Percentiles rank a stretch among this genome's conserved stretches.
These are phyloP conservation scores for Bruguiera sexangula DNA, from an alignment of 345 rosid species.

Conservation along the genomic window DNA sequence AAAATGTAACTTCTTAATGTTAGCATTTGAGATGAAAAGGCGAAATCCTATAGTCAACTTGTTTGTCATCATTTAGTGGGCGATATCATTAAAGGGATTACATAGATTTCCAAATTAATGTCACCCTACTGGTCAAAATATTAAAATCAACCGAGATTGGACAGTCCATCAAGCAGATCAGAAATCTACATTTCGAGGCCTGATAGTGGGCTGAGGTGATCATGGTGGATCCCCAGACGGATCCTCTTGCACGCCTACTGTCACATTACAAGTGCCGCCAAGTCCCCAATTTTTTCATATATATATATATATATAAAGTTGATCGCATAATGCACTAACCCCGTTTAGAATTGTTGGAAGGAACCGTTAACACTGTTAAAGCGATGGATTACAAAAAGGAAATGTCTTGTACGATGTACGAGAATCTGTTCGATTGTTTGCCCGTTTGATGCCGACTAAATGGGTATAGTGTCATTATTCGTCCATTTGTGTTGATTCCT, in stretches of 20 bases:
- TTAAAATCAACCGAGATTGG: not conserved
- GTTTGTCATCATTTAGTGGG: constrained; percentile 23
- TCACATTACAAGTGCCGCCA: not conserved
- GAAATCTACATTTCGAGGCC: too few species aligned
- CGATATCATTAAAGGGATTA: constrained; percentile 14
- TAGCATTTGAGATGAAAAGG: not conserved
- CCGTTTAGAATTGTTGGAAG: too few species aligned
- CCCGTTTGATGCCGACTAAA: too few species aligned
- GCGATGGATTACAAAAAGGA: not conserved
- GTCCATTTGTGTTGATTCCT: too few species aligned
- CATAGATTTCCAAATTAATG: constrained; percentile 27
- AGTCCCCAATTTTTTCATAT: not conserved
- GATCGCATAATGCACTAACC: too few species aligned
- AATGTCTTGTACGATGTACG: not conserved
- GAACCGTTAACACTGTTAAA: not conserved
- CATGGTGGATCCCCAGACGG: not conserved
- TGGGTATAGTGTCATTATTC: too few species aligned
- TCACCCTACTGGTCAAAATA: constrained; percentile 23
- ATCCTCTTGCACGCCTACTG: constrained; percentile 1
- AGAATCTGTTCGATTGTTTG: too few species aligned
- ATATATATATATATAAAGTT: too few species aligned
- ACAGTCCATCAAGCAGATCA: too few species aligned
- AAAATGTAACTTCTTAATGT: not conserved
- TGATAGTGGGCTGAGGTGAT: too few species aligned
- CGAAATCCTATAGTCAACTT: constrained; percentile 8